Base-by-base conservation (phyloP, 495 filamentous ascomycete species). In the Penicillium malachiteum region DNA sequence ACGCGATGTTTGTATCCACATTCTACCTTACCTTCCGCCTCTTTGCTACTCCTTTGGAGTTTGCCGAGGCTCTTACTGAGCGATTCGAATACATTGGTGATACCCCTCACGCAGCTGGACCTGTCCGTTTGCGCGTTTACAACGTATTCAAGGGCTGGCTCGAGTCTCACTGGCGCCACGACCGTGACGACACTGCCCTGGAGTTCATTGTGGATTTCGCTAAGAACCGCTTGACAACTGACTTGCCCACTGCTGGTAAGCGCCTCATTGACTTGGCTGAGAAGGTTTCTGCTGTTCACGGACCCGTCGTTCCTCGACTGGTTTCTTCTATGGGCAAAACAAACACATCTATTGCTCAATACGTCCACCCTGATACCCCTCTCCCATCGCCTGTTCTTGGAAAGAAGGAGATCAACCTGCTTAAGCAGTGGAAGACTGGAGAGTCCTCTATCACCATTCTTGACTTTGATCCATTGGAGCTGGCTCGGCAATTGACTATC, bases 1-100 rank as follows among this genome's bases (percentile, higher is more conserved):
- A 97, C 68, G 85, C 90, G 35, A 84, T 89, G 67, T 99, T 97
- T 63, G 90, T 97, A 49, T 88, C 90, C 3, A 89, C 95, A 0
- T 97, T 99, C 69, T 97, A 95, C 71, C 85, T 97, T 40, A 97
- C 95, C 30, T 99, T 99, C 77, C 89, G 95, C 41, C 84, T 96
- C 16, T 99, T 99, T 57, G 90, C 91, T 44, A 89, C 90, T 0
- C 91, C 95, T 1, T 63, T 81, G 13, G 82, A 90, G 34, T 84
- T 97, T 53, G 91, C 91, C 3, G 79, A 91, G 64, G 82, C 86
- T 1, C 80, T 99, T 5, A 86, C 93, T 40, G 88, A 93, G 40
- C 86, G 95, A 18, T 99, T 96, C 70, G 88, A 97, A 55, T 95
- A 96, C 62, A 87, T 96, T 51, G 88, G 81, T 6, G 88, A 95